These are phyloP conservation scores for Fragaria iinumae DNA, from an alignment of 306 rosid genomes.

Conservation along the genomic window DNA sequence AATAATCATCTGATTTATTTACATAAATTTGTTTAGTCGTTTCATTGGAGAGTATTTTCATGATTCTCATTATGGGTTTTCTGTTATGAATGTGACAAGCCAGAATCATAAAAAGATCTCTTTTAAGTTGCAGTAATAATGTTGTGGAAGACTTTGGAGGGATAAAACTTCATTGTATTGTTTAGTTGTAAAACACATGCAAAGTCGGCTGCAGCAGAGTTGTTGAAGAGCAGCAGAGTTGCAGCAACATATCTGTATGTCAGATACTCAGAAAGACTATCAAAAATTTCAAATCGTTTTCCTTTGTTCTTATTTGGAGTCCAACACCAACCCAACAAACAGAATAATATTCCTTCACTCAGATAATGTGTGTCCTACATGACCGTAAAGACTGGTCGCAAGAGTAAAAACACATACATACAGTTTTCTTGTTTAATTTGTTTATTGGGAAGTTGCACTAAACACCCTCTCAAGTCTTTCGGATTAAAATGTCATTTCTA, in stretches of 20 bases:
- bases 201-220: constrained; percentile 5
- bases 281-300: background rate
- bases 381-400: no score
- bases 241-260: constrained; percentile 4
- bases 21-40: no score
- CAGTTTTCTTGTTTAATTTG: no score
- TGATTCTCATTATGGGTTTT: background rate
- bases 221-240: background rate
- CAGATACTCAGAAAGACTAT: background rate
- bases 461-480: background rate
- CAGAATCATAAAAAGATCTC: background rate
- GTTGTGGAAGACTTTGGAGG: background rate
- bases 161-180: background rate
- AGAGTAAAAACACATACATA: no score
- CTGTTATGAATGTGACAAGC: background rate
- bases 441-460: background rate
- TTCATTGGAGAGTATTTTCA: no score
- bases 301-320: background rate
- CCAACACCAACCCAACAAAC: background rate
- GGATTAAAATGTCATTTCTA: no score
- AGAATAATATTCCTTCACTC: background rate
- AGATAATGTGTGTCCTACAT: background rate
- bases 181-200: background rate
- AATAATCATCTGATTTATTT: no score
- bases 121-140: background rate